Evolutionary conservation across 1,139 yeast genomes (phyloP), one percentile per base, ranked within the genome.

Genomic region (Yamadazyma songkhlaensis): DNA sequence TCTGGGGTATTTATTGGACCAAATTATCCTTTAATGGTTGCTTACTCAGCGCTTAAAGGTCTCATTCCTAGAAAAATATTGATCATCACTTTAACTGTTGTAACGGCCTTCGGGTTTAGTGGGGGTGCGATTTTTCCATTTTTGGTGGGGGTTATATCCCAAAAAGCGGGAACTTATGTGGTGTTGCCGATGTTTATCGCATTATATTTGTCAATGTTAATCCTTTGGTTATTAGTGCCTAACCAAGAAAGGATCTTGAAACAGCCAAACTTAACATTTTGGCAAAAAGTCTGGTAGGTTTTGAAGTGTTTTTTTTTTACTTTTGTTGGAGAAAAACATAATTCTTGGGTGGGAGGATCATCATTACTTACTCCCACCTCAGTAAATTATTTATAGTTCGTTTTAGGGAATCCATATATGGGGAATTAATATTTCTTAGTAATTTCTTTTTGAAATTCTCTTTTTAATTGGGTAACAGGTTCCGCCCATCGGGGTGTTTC

Each of bases 91-190:
- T 52, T 78, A 39, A 77, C 82, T 2, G 67, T 78, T 28, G 69
- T 67, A 50, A 73, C 82, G 0, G 82, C 83, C 0, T 76, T 78
- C 56, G 84, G 84, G 1, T 69, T 79, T 2, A 68, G 79, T 23
- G 84, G 84, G 6, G 84, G 83, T 2, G 81, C 83, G 3, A 48
- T 77, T 4, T 67, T 77, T 44, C 84, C 84, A 9, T 78, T 79
- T 46, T 40, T 77, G 17, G 73, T 75, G 17, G 84, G 84, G 28
- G 55, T 77, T 41, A 57, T 75, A 21, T 68, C 80, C 11, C 74
- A 77, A 49, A 60, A 48, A 35, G 59, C 57, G 2, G 82, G 82
- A 0, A 66, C 83, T 0, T 79, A 49, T 50, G 78, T 77, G 10
- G 72, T 77, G 14, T 66, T 78, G 56, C 84, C 84, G 0, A 59